Evolutionary conservation across 179 eudicot genomes (phyloP).

Genomic region (Vitellaria paradoxa): DNA sequence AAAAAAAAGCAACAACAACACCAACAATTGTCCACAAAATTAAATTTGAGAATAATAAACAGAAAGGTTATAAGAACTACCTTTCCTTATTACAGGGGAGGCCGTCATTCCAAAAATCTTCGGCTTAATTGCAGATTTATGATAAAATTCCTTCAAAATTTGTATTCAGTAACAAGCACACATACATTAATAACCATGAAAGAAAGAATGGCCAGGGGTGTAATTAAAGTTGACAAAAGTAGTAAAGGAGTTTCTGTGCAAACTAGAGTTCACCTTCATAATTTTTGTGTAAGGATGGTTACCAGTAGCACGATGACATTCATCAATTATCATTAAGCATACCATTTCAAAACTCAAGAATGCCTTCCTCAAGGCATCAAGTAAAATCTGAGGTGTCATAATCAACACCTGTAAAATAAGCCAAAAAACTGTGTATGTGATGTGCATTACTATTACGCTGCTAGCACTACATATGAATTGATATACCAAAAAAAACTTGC

Average conservation of each 20-base stretch:
- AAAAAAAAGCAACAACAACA: background rate
- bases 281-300: constrained; percentile 56
- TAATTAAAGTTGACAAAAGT: background rate
- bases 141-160: constrained; percentile 55
- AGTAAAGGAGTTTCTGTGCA: background rate
- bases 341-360: constrained; percentile 36
- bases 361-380: constrained; percentile 58
- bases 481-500: background rate
- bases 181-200: background rate
- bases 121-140: constrained; percentile 39
- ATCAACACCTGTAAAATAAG: constrained; percentile 43
- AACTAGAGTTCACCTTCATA: constrained; percentile 46
- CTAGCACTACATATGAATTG: background rate
- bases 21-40: background rate
- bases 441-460: background rate
- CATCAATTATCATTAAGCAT: constrained; percentile 52
- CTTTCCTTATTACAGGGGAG: constrained; percentile 52
- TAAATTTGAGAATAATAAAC: background rate
- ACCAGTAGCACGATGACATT: constrained; percentile 57
- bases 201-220: background rate
- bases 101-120: constrained; percentile 71
- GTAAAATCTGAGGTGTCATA: constrained; percentile 64
- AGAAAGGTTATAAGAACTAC: constrained; percentile 18
- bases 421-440: background rate
- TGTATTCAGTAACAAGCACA: background rate